Base-by-base conservation (phyloP, 805 yeast genomes). In the Kodamaea kakaduensis region DNA sequence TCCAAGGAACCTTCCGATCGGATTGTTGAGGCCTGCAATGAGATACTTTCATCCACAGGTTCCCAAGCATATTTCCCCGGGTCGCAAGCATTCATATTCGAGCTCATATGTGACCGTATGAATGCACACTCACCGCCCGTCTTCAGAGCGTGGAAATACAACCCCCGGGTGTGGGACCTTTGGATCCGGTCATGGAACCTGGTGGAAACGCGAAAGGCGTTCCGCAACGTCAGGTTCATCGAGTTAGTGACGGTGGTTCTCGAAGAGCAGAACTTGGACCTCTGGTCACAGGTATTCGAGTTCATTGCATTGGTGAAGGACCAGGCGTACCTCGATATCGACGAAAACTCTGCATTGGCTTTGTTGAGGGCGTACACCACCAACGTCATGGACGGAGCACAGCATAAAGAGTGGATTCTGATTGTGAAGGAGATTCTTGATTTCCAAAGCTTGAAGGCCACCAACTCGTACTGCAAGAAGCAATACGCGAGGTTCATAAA, bases 71-170 rank as follows among this genome's bases (percentile, higher is more conserved):
- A 2, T 68, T 63, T 36, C 65, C 89, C 88, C 6, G 73, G 78
- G 38, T 61, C 61, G 36, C 68, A 69, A 16, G 49, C 56, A 1
- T 83, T 83, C 43, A 58, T 81, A 3, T 62, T 81, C 32, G 84
- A 78, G 31, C 59, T 83, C 21, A 41, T 82, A 1, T 65, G 75
- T 34, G 86, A 81, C 48, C 62, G 88, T 36, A 54, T 82, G 48
- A 71, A 72, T 38, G 84, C 78, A 37, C 67, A 66, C 30, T 52
- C 56, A n/a, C 44, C 48, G 14, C 48, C 47, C n/a, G 27, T 33
- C n/a, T 65, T 64, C 45, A 42, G 53, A 2, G 42, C 50, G 5
- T 78, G 77, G 63, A 77, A 69, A 45, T 50, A 38, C n/a, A 56
- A 60, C 36, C 37, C 50, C 1, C 47, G 52, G 2, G 56, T 73